Conservation (phyloP, 1,284 basidiomycete species). For the Cystobasidium pallidum region DNA sequence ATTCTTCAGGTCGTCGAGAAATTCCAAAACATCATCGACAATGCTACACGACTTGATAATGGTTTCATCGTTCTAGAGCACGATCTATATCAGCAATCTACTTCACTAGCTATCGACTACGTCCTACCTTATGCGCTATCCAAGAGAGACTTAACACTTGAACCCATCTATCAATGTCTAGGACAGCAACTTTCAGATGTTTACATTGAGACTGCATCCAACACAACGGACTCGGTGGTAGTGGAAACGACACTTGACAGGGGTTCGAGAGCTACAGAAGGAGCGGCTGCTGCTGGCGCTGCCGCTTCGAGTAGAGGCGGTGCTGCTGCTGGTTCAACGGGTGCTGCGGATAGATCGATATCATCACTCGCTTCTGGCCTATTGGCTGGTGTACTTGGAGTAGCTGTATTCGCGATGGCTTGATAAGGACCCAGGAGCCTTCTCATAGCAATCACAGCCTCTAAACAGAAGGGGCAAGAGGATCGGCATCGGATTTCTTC, state of each 20-base stretch:
- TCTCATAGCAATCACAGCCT: too few relatives aligned
- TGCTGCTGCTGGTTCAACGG: not conserved
- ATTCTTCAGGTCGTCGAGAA: slow-evolving; percentile 55
- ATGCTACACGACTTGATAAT: slow-evolving; percentile 55
- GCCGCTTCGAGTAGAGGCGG: not conserved
- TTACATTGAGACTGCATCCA: slow-evolving; percentile 61
- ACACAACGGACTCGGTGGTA: slow-evolving; percentile 8
- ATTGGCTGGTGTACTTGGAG: not conserved
- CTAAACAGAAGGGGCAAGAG: too few relatives aligned
- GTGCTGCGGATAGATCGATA: slow-evolving; percentile 4
- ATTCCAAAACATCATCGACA: slow-evolving; percentile 58
- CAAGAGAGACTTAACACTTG: slow-evolving; percentile 65
- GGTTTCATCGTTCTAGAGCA: slow-evolving; percentile 90
- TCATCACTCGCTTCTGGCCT: not conserved
- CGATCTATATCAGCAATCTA: slow-evolving; percentile 80
- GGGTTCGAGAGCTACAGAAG: slow-evolving; percentile 17
- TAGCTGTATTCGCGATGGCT: slow-evolving; percentile 15
- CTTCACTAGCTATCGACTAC: slow-evolving; percentile 85
- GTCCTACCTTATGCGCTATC: slow-evolving; percentile 71
- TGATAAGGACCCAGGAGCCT: too few relatives aligned
- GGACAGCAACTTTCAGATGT: slow-evolving; percentile 64
- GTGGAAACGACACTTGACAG: slow-evolving; percentile 33
- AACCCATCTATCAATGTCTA: slow-evolving; percentile 69
- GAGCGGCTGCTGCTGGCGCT: slow-evolving; percentile 7
- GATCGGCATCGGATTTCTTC: too few relatives aligned